phyloP scores from a whole-genome alignment of 148 eudicot genomes.

The Rhododendron vialii region DNA sequence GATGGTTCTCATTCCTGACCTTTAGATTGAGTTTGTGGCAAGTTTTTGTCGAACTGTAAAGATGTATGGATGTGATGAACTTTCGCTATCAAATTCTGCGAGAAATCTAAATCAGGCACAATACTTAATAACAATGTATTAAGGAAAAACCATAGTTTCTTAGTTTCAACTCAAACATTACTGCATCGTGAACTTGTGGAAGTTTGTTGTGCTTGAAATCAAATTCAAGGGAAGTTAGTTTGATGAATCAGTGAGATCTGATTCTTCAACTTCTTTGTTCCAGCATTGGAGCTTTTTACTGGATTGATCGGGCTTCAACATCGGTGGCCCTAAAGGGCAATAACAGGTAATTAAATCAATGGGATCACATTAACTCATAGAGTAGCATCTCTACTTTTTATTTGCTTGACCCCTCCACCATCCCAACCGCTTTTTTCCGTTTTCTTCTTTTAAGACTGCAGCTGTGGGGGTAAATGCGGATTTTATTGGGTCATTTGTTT shows the following conservation, averaged over 20 bases:
- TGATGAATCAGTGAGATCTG: not conserved
- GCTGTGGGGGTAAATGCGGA: not conserved
- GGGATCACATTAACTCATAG: not conserved
- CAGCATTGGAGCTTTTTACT: constrained; percentile 89
- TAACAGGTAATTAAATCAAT: constrained; percentile 38
- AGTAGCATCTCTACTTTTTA: constrained; percentile 3
- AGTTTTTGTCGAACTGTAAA: not conserved
- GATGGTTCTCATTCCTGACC: not conserved
- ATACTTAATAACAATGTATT: not conserved
- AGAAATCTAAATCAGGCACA: not conserved
- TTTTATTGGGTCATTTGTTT: not conserved
- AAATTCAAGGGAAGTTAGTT: not conserved
- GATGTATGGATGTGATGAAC: not conserved
- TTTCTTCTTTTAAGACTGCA: not conserved
- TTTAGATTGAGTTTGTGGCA: not conserved
- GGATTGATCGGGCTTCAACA: constrained; percentile 81
- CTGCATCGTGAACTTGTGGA: not conserved
- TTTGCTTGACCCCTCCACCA: not conserved
- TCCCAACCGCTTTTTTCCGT: not conserved
- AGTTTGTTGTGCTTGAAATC: not conserved
- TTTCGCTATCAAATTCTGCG: not conserved
- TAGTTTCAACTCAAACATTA: not conserved
- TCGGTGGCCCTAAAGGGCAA: constrained; percentile 51
- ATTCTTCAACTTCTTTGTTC: constrained; percentile 14
- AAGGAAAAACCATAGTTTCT: not conserved